Evolutionary conservation across 192 early-diverging fungal genomes (phyloP), one percentile per base, ranked within the genome.

Genomic region (Diversispora eburnea): DNA sequence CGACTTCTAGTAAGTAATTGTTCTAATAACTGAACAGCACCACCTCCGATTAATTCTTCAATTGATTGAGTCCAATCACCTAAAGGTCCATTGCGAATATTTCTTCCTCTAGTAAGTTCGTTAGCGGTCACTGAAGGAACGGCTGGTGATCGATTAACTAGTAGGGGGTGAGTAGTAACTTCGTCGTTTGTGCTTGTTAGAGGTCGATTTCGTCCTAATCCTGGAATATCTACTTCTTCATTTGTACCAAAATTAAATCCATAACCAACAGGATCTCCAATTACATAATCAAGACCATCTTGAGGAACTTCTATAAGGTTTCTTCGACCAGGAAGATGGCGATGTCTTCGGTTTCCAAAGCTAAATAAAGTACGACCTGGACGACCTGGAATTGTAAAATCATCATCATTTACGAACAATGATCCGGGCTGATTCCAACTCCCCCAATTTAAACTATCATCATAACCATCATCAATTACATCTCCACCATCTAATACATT

Each of bases 101-200:
- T 74, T 49, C 74, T 57, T 51, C 81, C 70, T 55, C 78, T 69
- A 39, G 70, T 66, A 10, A 39, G 55, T 22, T 78, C 77, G 3
- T 70, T 8, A 8, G 67, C 33, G 12, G 68, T 3, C 39, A n/a
- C 41, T 39, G 56, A 59, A 15, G 76, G 59, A n/a, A 70, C 43
- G 3, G 73, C 52, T 39, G 76, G 42, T n/a, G 76, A 48, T 62
- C 77, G 82, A 64, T 89, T 87, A 20, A 87, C 79, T 47, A 92
- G 78, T 43, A 92, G 75, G 33, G 91, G 91, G 77, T 92, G 91
- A 0, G 87, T 82, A 54, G 85, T 84, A 51, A 83, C 74, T 72
- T 86, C 83, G 69, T 90, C 90, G n/a, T 79, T 81, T 8, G 67
- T 61, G 51, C 76, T 75, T 0, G 76, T 43, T 65, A 79, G 71